Percentiles rank a stretch among this genome's conserved stretches.
These are phyloP conservation scores for Rosa lucieae DNA, from an alignment of 306 rosid genomes.

Conservation along the genomic window DNA sequence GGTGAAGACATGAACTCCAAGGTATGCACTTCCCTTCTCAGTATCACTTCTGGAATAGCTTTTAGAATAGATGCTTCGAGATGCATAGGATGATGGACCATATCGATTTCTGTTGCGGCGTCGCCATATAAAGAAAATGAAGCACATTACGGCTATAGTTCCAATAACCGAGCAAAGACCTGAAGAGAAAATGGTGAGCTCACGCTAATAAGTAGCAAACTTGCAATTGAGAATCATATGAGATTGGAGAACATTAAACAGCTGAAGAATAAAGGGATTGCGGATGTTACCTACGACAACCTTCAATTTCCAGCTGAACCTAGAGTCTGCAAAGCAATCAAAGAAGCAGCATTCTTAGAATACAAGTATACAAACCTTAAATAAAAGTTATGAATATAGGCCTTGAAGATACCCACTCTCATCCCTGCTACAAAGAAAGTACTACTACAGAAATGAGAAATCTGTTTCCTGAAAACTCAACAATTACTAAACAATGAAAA, in stretches of 20 bases:
- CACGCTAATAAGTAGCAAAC: background rate
- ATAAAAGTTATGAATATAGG: background rate
- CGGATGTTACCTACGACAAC: conserved; percentile 44
- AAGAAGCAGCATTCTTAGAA: conserved; percentile 6
- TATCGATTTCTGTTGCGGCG: conserved; percentile 32
- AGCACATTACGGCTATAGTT: background rate
- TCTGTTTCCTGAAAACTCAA: background rate
- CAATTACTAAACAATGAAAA: background rate
- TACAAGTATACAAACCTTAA: background rate
- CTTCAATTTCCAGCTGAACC: accelerated
- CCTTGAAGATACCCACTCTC: background rate
- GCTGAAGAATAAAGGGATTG: background rate
- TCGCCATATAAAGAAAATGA: conserved; percentile 3
- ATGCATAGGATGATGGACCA: conserved; percentile 25
- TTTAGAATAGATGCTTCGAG: conserved; percentile 42
- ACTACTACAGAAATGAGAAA: background rate
- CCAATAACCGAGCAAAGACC: conserved; percentile 15
- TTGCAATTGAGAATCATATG: background rate
- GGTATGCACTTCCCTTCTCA: conserved; percentile 53
- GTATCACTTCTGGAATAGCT: conserved; percentile 31
- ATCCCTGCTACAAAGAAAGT: background rate
- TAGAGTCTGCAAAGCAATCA: conserved; percentile 23
- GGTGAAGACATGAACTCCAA: conserved; percentile 49
- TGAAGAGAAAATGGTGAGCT: conserved; percentile 21
- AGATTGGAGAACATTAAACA: background rate